Conservation (phyloP, 2,329 filamentous ascomycete genomes). For the Cladosporium sp. region DNA sequence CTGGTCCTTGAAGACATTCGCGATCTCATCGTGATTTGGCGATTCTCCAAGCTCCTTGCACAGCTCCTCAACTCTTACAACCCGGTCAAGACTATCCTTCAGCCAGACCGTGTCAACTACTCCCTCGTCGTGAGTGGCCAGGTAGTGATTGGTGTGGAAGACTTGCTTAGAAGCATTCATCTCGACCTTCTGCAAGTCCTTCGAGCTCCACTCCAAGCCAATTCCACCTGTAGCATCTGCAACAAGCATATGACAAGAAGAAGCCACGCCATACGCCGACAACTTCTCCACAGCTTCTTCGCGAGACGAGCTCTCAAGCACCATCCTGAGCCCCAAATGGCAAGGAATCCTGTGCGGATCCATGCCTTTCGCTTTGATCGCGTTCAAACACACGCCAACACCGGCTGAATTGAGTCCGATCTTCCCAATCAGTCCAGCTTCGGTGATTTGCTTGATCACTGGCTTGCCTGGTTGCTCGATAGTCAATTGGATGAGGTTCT, state of each 20-base stretch:
- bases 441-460: slow-evolving; percentile 57
- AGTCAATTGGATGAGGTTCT: slow-evolving; percentile 52
- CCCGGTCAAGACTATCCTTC: slow-evolving; percentile 37
- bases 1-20: slow-evolving; percentile 44
- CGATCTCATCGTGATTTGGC: slow-evolving; percentile 34
- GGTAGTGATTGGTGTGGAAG: slow-evolving; percentile 48
- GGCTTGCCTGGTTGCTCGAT: slow-evolving; percentile 49
- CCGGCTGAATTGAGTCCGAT: slow-evolving; percentile 63
- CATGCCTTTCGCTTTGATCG: slow-evolving; percentile 59
- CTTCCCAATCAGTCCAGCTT: slow-evolving; percentile 64
- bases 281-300: slow-evolving; percentile 49
- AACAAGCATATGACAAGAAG: slow-evolving; percentile 56
- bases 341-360: slow-evolving; percentile 55
- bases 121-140: slow-evolving; percentile 39
- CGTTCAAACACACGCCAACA: slow-evolving; percentile 63
- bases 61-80: slow-evolving; percentile 23
- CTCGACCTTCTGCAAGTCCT: slow-evolving; percentile 35
- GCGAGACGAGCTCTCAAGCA: slow-evolving; percentile 54
- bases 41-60: slow-evolving; percentile 39
- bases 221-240: slow-evolving; percentile 49
- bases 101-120: slow-evolving; percentile 46
- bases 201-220: slow-evolving; percentile 52
- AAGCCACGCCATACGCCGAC: slow-evolving; percentile 51
- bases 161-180: slow-evolving; percentile 39
- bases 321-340: slow-evolving; percentile 60